Conservation (phyloP, 139 green algal genomes). For the Micractinium sp. region DNA sequence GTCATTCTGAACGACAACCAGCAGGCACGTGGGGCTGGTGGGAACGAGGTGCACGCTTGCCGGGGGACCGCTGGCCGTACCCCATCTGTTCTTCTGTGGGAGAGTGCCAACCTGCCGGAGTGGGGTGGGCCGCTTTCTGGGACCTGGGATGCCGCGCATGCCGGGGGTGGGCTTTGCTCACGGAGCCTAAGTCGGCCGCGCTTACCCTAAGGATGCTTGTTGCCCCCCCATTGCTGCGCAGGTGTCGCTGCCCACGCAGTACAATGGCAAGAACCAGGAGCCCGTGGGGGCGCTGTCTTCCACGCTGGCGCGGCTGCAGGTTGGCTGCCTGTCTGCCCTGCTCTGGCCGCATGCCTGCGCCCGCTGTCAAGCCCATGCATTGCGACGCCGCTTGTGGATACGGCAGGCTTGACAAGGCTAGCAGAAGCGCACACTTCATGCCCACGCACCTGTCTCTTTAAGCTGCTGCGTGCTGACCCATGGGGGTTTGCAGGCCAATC, state of each 20-base stretch:
- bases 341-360: neutral
- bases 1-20: constrained; percentile 99
- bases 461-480: neutral
- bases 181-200: too few species aligned
- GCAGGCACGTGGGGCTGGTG: constrained; percentile 70
- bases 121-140: neutral
- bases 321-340: neutral
- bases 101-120: neutral
- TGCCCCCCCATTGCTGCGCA: constrained; percentile 33
- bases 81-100: too few species aligned
- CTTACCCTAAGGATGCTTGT: neutral
- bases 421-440: neutral
- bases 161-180: too few species aligned
- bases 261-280: constrained; percentile 95
- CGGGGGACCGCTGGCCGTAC: too few species aligned
- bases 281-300: constrained; percentile 95
- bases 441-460: neutral
- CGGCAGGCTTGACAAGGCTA: too few species aligned
- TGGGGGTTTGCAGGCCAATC: constrained; percentile 75
- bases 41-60: too few species aligned
- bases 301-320: constrained; percentile 87
- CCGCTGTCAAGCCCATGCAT: neutral
- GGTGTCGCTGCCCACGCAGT: constrained; percentile 98
- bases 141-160: too few species aligned
- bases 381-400: neutral